These are phyloP conservation scores for Apiotrichum gamsii DNA, from an alignment of 1,284 basidiomycete genomes.

Conservation along the genomic window DNA sequence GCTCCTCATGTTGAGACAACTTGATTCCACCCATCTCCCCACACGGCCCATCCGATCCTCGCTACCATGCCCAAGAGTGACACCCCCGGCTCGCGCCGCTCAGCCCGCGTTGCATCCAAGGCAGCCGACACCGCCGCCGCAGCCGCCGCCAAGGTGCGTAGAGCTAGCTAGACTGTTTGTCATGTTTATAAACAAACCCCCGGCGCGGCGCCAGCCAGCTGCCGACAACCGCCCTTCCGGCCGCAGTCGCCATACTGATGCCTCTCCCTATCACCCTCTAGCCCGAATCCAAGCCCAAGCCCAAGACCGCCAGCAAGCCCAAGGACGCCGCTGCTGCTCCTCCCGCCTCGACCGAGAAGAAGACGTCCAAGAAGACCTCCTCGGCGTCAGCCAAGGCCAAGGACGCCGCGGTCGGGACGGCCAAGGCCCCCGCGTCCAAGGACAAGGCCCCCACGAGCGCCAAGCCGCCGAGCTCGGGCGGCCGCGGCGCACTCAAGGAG, in stretches of 20 bases:
- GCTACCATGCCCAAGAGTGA: conserved; percentile 27
- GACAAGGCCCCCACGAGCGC: conserved; percentile 9
- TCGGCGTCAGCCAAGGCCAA: no score
- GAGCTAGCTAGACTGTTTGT: no score
- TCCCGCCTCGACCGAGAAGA: background rate
- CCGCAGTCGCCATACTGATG: no score
- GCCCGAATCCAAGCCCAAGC: background rate
- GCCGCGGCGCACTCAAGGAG: conserved; percentile 53
- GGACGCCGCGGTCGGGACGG: conserved; percentile 4
- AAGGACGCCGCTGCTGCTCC: conserved; percentile 6
- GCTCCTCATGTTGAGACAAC: no score
- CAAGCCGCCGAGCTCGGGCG: conserved; percentile 22
- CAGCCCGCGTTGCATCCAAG: conserved; percentile 30
- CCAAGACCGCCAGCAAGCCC: conserved; percentile 16
- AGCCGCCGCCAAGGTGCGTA: conserved; percentile 13
- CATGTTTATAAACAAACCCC: no score
- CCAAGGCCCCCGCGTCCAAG: conserved; percentile 11
- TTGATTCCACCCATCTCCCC: no score
- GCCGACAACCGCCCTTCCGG: no score
- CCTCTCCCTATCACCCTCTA: no score
- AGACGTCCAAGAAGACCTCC: conserved; percentile 5
- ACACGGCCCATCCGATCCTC: no score
- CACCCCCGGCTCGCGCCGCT: conserved; percentile 15
- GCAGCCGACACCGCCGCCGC: conserved; percentile 16
- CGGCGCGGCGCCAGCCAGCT: no score